Conservation (phyloP, 768 basidiomycete species). For the Hebeloma cylindrosporum region DNA sequence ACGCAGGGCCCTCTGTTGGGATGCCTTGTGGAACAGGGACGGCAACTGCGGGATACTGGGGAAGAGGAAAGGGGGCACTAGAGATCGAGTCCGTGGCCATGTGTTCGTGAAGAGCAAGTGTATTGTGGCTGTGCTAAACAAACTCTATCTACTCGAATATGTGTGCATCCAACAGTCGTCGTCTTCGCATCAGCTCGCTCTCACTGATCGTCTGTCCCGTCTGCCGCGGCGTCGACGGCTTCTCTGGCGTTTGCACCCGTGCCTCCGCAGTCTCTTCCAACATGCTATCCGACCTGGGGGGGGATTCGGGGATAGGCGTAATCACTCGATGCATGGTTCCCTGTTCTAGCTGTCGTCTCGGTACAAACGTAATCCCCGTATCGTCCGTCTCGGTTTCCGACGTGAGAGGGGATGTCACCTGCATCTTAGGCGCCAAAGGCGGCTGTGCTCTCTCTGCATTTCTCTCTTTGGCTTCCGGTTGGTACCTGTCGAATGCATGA, state of each 20-base stretch:
- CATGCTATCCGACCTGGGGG: neutral
- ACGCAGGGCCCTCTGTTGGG: constrained; percentile 43
- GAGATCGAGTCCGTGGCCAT: constrained; percentile 42
- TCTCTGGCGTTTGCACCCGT: constrained; percentile 18
- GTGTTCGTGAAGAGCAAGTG: constrained; percentile 28
- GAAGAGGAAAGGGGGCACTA: constrained; percentile 31
- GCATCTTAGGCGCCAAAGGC: constrained; percentile 16
- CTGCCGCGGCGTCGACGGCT: constrained; percentile 36
- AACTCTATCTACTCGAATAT: constrained; percentile 45
- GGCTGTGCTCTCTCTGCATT: constrained; percentile 6
- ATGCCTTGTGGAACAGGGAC: constrained; percentile 44
- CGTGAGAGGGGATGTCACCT: constrained; percentile 22
- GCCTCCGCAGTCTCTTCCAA: constrained; percentile 9
- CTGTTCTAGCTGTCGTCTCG: constrained; percentile 40
- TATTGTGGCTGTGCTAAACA: constrained; percentile 39
- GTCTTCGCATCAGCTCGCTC: constrained; percentile 73
- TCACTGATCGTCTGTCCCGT: constrained; percentile 74
- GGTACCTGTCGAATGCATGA: constrained; percentile 59
- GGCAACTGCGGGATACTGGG: constrained; percentile 38
- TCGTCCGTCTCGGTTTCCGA: constrained; percentile 66
- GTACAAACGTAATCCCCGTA: constrained; percentile 67
- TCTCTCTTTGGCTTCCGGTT: constrained; percentile 15
- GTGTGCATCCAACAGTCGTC: constrained; percentile 74
- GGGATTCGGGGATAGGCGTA: constrained; percentile 3
- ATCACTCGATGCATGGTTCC: constrained; percentile 4